These are phyloP conservation scores for Fusarium hostae DNA, from an alignment of 2,329 filamentous ascomycete genomes.

Conservation along the genomic window DNA sequence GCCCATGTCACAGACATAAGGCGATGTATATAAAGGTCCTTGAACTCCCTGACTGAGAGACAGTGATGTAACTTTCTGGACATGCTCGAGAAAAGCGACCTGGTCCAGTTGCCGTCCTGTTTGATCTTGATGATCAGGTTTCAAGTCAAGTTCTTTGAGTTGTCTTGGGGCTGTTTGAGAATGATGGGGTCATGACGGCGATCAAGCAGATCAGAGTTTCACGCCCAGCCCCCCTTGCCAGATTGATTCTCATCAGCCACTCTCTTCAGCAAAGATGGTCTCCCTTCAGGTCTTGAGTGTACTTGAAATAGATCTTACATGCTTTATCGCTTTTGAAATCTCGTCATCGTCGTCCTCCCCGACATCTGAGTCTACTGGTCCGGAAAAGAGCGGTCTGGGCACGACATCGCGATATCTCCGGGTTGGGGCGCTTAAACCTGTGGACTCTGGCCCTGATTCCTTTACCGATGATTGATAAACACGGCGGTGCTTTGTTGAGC, in stretches of 20 bases:
- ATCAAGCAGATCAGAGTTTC: constrained; percentile 28
- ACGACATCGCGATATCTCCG: constrained; percentile 38
- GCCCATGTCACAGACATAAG: constrained; percentile 33
- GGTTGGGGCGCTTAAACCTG: constrained; percentile 39
- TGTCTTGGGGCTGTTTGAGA: constrained; percentile 5
- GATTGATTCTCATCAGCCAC: constrained; percentile 1
- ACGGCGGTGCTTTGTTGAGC: constrained; percentile 30
- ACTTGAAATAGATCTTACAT: constrained; percentile 48
- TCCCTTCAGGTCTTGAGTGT: constrained; percentile 42
- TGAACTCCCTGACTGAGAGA: not conserved
- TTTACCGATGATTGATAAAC: constrained; percentile 6
- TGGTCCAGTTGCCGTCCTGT: constrained; percentile 2
- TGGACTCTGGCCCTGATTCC: constrained; percentile 24
- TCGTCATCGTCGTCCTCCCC: constrained; percentile 48
- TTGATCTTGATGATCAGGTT: constrained; percentile 7
- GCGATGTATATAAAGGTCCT: constrained; percentile 5
- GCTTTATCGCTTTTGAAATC: constrained; percentile 45
- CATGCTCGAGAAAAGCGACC: not conserved
- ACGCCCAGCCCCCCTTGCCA: constrained; percentile 1
- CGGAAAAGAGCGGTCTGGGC: constrained; percentile 45
- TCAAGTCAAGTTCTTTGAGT: not conserved
- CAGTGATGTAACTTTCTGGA: not conserved
- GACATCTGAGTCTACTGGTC: constrained; percentile 36
- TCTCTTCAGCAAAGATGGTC: not conserved
- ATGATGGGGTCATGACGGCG: constrained; percentile 14